Percentiles rank a stretch among this genome's conserved stretches.
Evolutionary conservation across 1,284 basidiomycete genomes (phyloP).

Genomic region (Malassezia furfur): DNA sequence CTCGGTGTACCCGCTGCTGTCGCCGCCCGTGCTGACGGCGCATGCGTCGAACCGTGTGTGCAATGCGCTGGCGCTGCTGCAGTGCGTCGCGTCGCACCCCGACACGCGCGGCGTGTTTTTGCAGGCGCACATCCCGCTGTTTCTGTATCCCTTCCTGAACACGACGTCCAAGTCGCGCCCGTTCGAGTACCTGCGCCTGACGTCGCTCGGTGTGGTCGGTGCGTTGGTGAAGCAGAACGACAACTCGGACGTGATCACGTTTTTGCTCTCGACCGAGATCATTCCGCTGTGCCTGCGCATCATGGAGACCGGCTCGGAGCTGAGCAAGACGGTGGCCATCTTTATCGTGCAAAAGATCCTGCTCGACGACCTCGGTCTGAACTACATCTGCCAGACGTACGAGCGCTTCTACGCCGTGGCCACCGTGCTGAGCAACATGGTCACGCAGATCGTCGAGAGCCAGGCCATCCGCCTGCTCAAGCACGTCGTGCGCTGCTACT

Average conservation of each 20-base stretch:
- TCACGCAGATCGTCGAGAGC: slow-evolving; percentile 67
- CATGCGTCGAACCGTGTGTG: slow-evolving; percentile 99
- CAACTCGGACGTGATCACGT: slow-evolving; percentile 97
- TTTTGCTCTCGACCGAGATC: slow-evolving; percentile 96
- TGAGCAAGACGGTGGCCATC: slow-evolving; percentile 99
- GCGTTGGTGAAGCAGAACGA: slow-evolving; percentile 93
- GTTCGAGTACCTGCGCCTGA: slow-evolving; percentile 95
- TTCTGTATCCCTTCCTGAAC: slow-evolving; percentile 97
- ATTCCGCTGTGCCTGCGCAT: slow-evolving; percentile 97
- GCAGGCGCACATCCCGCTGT: slow-evolving; percentile 86
- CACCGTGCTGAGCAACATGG: slow-evolving; percentile 97
- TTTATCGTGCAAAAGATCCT: slow-evolving; percentile 99
- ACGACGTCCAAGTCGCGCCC: slow-evolving; percentile 97
- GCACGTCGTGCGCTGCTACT: slow-evolving; percentile 94
- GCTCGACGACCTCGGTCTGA: slow-evolving; percentile 90
- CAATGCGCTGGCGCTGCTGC: slow-evolving; percentile 91
- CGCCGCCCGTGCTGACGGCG: slow-evolving; percentile 89
- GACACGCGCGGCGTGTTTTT: slow-evolving; percentile 45
- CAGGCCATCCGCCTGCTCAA: slow-evolving; percentile 93
- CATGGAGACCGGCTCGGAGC: slow-evolving; percentile 98
- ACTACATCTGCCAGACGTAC: slow-evolving; percentile 98
- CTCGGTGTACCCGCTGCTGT: slow-evolving; percentile 90
- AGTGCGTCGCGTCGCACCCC: slow-evolving; percentile 66
- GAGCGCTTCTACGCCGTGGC: slow-evolving; percentile 98
- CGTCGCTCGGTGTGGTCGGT: slow-evolving; percentile 94